Conservation (phyloP, 139 green algal genomes). For the Prasinococcaceae sp. region DNA sequence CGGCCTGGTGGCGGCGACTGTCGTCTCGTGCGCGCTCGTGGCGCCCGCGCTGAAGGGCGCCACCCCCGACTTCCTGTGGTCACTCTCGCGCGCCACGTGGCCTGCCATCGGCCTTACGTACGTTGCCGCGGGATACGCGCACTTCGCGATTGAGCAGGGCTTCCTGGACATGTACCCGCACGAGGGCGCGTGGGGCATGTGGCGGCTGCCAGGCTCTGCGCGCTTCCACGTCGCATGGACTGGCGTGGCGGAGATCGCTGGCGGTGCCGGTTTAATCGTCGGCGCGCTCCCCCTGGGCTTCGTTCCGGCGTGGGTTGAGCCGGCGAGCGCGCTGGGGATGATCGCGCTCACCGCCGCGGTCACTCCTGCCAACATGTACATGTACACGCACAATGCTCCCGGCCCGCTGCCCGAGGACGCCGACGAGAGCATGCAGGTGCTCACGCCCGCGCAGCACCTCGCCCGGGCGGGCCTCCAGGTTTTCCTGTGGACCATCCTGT, state of each 20-base stretch:
- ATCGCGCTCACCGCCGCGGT: no score
- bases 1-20: background rate
- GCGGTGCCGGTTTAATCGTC: constrained; percentile 23
- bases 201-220: constrained; percentile 23
- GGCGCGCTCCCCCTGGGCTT: background rate
- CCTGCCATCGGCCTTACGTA: constrained; percentile 5
- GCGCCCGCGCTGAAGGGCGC: background rate
- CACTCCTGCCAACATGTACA: no score
- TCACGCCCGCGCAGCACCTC: no score
- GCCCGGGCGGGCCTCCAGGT: no score
- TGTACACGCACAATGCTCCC: no score
- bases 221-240: constrained; percentile 34
- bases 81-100: constrained; percentile 1
- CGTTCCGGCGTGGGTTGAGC: background rate
- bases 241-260: constrained; percentile 31
- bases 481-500: no score
- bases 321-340: background rate
- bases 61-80: background rate
- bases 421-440: no score
- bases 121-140: constrained; percentile 1
- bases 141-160: constrained; percentile 4
- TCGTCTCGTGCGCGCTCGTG: background rate
- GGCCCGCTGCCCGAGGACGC: no score
- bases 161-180: constrained; percentile 2
- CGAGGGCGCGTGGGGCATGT: constrained; percentile 30